Evolutionary conservation across 192 early-diverging fungal species (phyloP).

Genomic region (Funneliformis mosseae): DNA sequence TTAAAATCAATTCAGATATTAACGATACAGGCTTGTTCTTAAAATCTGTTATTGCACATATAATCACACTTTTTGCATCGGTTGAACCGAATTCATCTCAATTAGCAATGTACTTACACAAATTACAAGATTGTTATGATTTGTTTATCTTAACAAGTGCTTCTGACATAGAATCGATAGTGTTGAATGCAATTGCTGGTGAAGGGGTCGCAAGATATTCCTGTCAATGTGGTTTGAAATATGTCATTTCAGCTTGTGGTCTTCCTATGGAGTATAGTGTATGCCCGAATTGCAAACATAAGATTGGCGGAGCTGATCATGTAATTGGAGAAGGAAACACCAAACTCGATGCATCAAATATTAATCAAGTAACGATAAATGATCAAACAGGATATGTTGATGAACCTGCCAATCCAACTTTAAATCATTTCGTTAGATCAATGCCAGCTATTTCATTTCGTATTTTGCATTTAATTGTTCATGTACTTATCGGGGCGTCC

Average conservation of each 20-base stretch:
- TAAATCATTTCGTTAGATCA: not conserved
- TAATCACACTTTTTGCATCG: conserved; percentile 22
- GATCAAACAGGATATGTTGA: conserved; percentile 24
- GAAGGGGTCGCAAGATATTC: conserved; percentile 19
- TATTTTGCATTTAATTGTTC: conserved; percentile 34
- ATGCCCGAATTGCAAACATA: conserved; percentile 11
- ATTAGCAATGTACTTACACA: conserved; percentile 15
- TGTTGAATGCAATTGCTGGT: conserved; percentile 7
- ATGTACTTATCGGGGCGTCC: conserved; percentile 7
- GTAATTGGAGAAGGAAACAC: not conserved
- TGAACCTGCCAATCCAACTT: not conserved
- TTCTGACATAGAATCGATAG: conserved; percentile 21
- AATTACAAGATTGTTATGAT: not conserved
- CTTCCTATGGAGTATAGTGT: not conserved
- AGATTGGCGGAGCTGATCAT: not conserved
- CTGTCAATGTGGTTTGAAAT: conserved; percentile 32
- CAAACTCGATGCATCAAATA: conserved; percentile 13
- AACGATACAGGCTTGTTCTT: conserved; percentile 9
- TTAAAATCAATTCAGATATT: not conserved
- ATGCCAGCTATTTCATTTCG: conserved; percentile 24
- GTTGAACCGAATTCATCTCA: not conserved
- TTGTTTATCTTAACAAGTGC: conserved; percentile 6
- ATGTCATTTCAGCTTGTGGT: conserved; percentile 28
- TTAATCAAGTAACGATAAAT: not conserved
- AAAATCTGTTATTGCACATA: conserved; percentile 29